These are phyloP conservation scores for Diplodia scrobiculata DNA, from an alignment of 2,329 filamentous ascomycete genomes.

Conservation along the genomic window DNA sequence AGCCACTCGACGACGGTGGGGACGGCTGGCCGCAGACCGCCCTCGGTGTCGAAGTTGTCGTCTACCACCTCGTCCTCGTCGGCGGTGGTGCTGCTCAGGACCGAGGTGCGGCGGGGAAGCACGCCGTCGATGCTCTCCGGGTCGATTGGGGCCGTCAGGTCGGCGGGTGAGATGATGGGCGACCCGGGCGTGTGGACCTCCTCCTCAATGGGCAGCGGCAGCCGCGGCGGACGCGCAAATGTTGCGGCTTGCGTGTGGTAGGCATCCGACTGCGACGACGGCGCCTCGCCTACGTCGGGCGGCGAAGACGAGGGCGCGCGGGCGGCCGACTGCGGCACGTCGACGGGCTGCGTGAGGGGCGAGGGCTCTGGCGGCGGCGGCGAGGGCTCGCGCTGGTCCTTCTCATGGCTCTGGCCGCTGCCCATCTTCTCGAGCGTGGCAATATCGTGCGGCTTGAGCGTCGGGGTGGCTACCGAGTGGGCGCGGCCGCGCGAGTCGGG, in stretches of 20 bases:
- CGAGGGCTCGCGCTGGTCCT: slow-evolving; percentile 29
- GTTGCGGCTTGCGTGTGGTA: slow-evolving; percentile 46
- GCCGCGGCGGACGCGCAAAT: slow-evolving; percentile 73
- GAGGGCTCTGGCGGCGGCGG: slow-evolving; percentile 32
- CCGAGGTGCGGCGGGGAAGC: slow-evolving; percentile 58
- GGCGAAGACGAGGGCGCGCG: slow-evolving; percentile 34
- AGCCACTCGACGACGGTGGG: slow-evolving; percentile 86
- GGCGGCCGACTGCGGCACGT: slow-evolving; percentile 39
- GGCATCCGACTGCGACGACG: slow-evolving; percentile 30
- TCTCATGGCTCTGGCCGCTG: slow-evolving; percentile 46
- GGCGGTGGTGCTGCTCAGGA: slow-evolving; percentile 60
- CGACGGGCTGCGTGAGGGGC: slow-evolving; percentile 45
- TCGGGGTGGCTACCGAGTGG: slow-evolving; percentile 33
- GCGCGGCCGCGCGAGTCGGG: slow-evolving; percentile 38
- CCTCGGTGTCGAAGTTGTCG: slow-evolving; percentile 67
- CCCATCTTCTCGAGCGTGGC: slow-evolving; percentile 42
- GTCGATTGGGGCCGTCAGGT: slow-evolving; percentile 55
- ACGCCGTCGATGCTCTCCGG: slow-evolving; percentile 51
- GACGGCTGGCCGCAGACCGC: slow-evolving; percentile 75
- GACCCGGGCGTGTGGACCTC: slow-evolving; percentile 87
- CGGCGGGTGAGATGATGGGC: slow-evolving; percentile 76
- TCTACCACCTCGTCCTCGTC: slow-evolving; percentile 68
- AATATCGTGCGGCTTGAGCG: slow-evolving; percentile 36
- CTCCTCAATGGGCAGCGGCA: slow-evolving; percentile 92
- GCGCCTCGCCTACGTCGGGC: slow-evolving; percentile 34